Conservation (phyloP, 495 filamentous ascomycete genomes). For the Talaromyces liani region DNA sequence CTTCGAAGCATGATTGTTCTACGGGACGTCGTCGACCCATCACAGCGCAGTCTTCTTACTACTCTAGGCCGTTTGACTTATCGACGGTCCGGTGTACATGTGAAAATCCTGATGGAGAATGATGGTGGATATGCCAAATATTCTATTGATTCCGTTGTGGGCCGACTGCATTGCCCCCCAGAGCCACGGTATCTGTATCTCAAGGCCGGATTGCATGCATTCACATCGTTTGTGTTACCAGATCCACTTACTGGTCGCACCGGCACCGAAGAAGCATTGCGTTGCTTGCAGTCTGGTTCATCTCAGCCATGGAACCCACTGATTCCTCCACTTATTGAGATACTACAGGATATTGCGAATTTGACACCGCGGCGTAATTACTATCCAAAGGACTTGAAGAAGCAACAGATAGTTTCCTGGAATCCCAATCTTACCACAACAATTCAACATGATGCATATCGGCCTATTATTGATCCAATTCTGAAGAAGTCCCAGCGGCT, state of each 20-base stretch:
- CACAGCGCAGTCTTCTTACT: constrained; percentile 37
- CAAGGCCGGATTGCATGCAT: constrained; percentile 49
- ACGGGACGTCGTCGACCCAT: constrained; percentile 17
- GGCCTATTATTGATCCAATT: constrained; percentile 32
- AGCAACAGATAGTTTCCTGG: constrained; percentile 46
- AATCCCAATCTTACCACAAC: constrained; percentile 27
- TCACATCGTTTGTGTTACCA: constrained; percentile 47
- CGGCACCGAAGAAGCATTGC: constrained; percentile 53
- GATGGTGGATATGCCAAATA: constrained; percentile 26
- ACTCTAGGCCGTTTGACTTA: no score
- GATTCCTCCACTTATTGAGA: constrained; percentile 19
- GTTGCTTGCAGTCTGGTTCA: constrained; percentile 34
- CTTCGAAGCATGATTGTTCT: constrained; percentile 50
- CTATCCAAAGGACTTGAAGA: constrained; percentile 45
- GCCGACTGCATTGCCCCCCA: constrained; percentile 38
- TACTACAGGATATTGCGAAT: constrained; percentile 35
- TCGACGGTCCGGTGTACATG: constrained; percentile 19
- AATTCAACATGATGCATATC: constrained; percentile 49
- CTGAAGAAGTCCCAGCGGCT: constrained; percentile 27
- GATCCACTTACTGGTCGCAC: constrained; percentile 51
- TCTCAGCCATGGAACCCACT: constrained; percentile 44
- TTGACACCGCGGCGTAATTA: constrained; percentile 48
- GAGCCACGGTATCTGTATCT: constrained; percentile 42
- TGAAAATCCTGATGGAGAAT: constrained; percentile 27
- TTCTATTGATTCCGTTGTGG: constrained; percentile 38